A percentile compares a stretch with the other conserved stretches of the same genome.
These are phyloP conservation scores for Skeletonema tropicum DNA, from an alignment of 108 stramenopile genomes.

Conservation along the genomic window DNA sequence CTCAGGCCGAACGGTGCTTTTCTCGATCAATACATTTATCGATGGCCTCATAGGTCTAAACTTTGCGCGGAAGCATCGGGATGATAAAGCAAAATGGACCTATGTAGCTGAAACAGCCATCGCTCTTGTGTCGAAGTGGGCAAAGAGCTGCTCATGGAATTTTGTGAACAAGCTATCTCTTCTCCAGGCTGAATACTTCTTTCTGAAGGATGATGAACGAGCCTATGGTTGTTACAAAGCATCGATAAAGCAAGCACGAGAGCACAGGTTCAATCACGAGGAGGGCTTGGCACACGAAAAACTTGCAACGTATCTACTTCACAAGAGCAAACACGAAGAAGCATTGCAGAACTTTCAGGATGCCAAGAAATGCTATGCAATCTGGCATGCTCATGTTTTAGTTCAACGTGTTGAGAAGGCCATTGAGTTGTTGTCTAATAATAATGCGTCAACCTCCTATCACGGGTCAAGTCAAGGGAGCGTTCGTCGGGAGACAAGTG, in stretches of 20 bases:
- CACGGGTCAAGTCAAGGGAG: too few species aligned
- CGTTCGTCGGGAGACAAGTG: too few species aligned
- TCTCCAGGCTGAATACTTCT: constrained; percentile 54
- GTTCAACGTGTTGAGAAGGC: constrained; percentile 44
- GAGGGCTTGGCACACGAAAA: constrained; percentile 59
- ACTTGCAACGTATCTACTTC: constrained; percentile 33
- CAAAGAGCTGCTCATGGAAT: constrained; percentile 51
- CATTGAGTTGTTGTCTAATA: constrained; percentile 25
- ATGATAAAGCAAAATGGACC: constrained; percentile 37
- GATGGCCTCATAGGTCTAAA: constrained; percentile 52
- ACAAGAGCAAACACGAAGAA: constrained; percentile 22
- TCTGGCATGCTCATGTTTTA: constrained; percentile 55
- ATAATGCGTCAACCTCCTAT: too few species aligned
- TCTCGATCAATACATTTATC: constrained; percentile 39
- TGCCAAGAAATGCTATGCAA: constrained; percentile 46
- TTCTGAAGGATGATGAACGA: constrained; percentile 37
- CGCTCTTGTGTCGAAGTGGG: constrained; percentile 37
- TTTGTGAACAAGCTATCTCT: constrained; percentile 52
- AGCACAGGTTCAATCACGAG: constrained; percentile 55
- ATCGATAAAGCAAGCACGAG: constrained; percentile 45
- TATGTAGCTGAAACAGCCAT: constrained; percentile 12
- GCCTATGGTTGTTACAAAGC: constrained; percentile 41
- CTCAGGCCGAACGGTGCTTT: constrained; percentile 2
- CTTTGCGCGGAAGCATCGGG: constrained; percentile 37
- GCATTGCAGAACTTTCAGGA: constrained; percentile 34